Evolutionary conservation across 2,329 filamentous ascomycete genomes (phyloP).

Genomic region (Colletotrichum lupini): DNA sequence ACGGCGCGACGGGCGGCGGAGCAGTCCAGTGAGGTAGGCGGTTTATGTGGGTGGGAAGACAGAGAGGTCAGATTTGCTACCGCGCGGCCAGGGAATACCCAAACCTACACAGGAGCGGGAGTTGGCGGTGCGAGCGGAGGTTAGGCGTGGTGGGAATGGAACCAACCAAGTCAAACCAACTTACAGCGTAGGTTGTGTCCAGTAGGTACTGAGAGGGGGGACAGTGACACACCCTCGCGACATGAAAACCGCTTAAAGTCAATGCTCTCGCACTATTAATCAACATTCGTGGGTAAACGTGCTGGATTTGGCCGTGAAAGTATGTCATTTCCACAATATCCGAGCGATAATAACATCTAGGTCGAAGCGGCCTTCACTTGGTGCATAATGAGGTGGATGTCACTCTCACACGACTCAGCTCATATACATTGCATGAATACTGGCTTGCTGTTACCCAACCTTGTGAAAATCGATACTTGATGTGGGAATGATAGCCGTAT

Average conservation of each 20-base stretch:
- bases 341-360: not conserved
- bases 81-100: not conserved
- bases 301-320: not conserved
- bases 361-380: not conserved
- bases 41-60: constrained; percentile 4
- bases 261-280: not conserved
- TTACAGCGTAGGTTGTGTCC: not conserved
- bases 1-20: not conserved
- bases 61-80: constrained; percentile 1
- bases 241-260: not conserved
- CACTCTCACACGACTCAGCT: no score
- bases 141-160: not conserved
- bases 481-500: no score
- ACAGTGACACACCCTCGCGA: constrained; percentile 2
- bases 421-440: no score
- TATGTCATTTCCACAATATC: not conserved
- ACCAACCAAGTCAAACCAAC: not conserved
- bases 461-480: no score
- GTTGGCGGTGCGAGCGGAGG: not conserved
- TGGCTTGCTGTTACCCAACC: no score
- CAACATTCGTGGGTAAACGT: not conserved
- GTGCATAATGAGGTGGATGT: not conserved
- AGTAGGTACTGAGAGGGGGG: not conserved
- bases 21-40: not conserved
- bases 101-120: not conserved